These are phyloP conservation scores for Fennellomyces sp. DNA, from an alignment of 371 early-diverging fungal genomes.

Conservation along the genomic window DNA sequence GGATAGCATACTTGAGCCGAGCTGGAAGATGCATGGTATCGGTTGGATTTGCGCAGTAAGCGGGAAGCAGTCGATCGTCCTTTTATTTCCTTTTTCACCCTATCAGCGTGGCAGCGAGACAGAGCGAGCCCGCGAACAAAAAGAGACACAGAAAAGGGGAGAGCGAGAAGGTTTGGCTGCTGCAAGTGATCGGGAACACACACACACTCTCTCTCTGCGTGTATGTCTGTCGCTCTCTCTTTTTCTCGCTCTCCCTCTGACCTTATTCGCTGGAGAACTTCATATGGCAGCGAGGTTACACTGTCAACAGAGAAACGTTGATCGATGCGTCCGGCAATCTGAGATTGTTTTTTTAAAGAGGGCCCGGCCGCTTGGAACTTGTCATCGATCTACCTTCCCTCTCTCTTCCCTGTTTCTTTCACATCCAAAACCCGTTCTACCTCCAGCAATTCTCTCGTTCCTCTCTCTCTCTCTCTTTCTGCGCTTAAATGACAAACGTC, in stretches of 20 bases:
- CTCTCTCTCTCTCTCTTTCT: too few species aligned
- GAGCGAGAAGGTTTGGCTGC: neutral
- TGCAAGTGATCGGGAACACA: constrained; percentile 9
- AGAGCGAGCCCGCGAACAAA: neutral
- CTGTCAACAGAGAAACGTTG: constrained; percentile 15
- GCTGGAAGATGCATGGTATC: neutral
- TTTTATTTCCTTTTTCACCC: too few species aligned
- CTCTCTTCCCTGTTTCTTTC: constrained; percentile 14
- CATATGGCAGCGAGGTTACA: constrained; percentile 8
- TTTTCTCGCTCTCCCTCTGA: neutral
- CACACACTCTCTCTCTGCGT: neutral
- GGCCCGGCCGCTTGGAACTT: constrained; percentile 10
- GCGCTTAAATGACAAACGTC: constrained; percentile 8
- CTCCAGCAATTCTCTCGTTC: neutral
- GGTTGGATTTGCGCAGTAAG: neutral
- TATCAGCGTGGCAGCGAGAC: too few species aligned
- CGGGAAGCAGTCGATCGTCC: too few species aligned
- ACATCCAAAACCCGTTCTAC: neutral
- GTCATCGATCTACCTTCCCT: constrained; percentile 10
- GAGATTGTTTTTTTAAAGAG: constrained; percentile 3
- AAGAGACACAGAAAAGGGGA: neutral
- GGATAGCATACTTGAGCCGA: neutral
- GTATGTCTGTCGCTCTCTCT: neutral
- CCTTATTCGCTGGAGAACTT: constrained; percentile 1
- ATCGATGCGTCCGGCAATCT: constrained; percentile 7